Evolutionary conservation across 768 basidiomycete genomes (phyloP).

Genomic region (Lanmaoa rubissima): DNA sequence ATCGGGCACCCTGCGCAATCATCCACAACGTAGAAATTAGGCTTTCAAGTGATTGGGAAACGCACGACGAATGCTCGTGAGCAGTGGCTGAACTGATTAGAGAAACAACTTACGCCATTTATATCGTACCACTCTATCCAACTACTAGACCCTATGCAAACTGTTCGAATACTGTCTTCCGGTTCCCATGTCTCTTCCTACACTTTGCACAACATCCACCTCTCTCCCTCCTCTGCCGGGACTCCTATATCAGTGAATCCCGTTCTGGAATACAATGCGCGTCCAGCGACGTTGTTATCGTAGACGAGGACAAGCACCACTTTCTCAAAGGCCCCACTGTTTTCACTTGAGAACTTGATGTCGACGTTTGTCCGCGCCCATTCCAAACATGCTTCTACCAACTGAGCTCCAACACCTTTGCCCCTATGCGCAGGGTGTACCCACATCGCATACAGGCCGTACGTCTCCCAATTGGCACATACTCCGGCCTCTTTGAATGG

Average conservation of each 20-base stretch:
- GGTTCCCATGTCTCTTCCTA: conserved; percentile 16
- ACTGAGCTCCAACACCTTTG: conserved; percentile 15
- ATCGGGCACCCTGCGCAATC: no score
- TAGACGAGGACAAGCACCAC: conserved; percentile 17
- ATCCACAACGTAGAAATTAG: no score
- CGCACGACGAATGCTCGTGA: no score
- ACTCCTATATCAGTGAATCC: conserved; percentile 21
- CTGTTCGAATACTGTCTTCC: background rate
- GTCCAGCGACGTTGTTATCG: conserved; percentile 15
- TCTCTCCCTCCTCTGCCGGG: conserved; percentile 5
- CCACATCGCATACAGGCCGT: conserved; percentile 29
- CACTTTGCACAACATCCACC: conserved; percentile 32
- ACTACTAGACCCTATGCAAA: background rate
- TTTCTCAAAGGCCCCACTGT: conserved; percentile 7
- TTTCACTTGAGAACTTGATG: conserved; percentile 1
- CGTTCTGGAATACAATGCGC: conserved; percentile 18
- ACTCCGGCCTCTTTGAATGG: conserved; percentile 16
- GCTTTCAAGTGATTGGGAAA: no score
- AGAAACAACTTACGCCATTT: no score
- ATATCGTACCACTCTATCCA: no score
- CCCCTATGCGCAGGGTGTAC: conserved; percentile 28
- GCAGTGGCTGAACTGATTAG: no score
- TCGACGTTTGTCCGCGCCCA: conserved; percentile 25
- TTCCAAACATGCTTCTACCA: conserved; percentile 21
- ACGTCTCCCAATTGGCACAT: conserved; percentile 17